Percentiles rank a stretch among this genome's conserved stretches.
These are phyloP conservation scores for Alliaria petiolata DNA, from an alignment of 345 rosid species.

Conservation along the genomic window DNA sequence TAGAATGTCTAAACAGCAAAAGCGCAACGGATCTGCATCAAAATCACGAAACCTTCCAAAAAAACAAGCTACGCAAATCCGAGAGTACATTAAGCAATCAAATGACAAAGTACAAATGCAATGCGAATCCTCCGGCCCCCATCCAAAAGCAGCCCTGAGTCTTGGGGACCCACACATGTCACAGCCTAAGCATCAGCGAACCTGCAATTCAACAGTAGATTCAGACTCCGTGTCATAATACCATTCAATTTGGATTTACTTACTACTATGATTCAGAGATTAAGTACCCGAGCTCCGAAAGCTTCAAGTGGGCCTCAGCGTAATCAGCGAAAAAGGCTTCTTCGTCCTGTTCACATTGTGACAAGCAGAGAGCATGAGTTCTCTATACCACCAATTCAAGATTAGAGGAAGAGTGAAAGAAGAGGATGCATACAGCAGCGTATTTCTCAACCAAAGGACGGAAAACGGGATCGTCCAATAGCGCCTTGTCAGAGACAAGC, in stretches of 20 bases:
- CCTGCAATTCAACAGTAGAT: not conserved
- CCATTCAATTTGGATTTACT: not conserved
- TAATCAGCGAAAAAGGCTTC: constrained; percentile 90
- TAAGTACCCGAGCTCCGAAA: constrained; percentile 96
- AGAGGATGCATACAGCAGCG: constrained; percentile 50
- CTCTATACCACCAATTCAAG: not conserved
- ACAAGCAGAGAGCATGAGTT: not conserved
- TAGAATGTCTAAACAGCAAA: constrained; percentile 15
- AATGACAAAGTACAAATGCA: constrained; percentile 26
- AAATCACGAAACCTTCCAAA: not conserved
- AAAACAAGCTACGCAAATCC: constrained; percentile 10
- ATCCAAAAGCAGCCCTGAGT: constrained; percentile 3
- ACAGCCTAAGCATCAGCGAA: constrained; percentile 30
- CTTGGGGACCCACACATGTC: not conserved
- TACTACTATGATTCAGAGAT: not conserved
- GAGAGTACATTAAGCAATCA: constrained; percentile 21
- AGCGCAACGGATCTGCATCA: constrained; percentile 7
- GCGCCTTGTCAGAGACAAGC: constrained; percentile 78
- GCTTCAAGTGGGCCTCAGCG: constrained; percentile 74
- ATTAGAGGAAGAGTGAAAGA: not conserved
- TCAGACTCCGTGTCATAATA: not conserved
- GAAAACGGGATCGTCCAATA: constrained; percentile 71
- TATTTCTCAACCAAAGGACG: constrained; percentile 88
- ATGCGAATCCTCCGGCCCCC: constrained; percentile 1
- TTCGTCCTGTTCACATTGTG: constrained; percentile 58